phyloP scores from a whole-genome alignment of 192 early-diverging fungal species.

The Mortierella hygrophila region DNA sequence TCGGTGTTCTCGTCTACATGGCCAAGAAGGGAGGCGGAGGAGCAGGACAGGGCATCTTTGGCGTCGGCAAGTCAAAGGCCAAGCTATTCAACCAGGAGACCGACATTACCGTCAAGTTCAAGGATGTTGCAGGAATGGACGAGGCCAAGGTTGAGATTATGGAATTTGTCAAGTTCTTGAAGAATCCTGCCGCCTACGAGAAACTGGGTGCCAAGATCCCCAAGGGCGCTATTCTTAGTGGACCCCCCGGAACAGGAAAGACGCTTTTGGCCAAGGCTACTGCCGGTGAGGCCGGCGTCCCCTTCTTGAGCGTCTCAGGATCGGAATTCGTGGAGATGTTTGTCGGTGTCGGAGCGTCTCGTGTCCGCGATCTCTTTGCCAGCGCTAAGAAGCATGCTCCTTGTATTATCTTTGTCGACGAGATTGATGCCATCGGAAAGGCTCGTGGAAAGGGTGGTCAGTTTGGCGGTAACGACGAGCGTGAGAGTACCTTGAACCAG shows the following conservation, averaged over 20 bases:
- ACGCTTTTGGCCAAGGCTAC: slow-evolving; percentile 99
- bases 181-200: slow-evolving; percentile 93
- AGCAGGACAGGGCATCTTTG: slow-evolving; percentile 90
- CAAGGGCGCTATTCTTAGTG: slow-evolving; percentile 96
- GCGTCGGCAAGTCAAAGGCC: slow-evolving; percentile 96
- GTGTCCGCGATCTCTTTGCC: slow-evolving; percentile 97
- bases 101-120: slow-evolving; percentile 97
- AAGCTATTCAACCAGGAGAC: slow-evolving; percentile 98
- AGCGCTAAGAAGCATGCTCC: slow-evolving; percentile 98
- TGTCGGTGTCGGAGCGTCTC: slow-evolving; percentile 97
- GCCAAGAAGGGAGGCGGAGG: slow-evolving; percentile 82
- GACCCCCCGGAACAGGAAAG: slow-evolving; percentile 96
- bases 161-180: slow-evolving; percentile 99
- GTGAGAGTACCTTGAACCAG: slow-evolving; percentile 98
- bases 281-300: slow-evolving; percentile 98
- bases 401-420: slow-evolving; percentile 99
- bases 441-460: slow-evolving; percentile 90
- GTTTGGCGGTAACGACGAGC: slow-evolving; percentile 97
- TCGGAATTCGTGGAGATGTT: slow-evolving; percentile 99
- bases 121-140: slow-evolving; percentile 99
- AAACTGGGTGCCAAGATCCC: slow-evolving; percentile 98
- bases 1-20: slow-evolving; percentile 92
- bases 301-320: slow-evolving; percentile 97
- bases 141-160: slow-evolving; percentile 99
- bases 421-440: slow-evolving; percentile 99